Conservation (phyloP, 805 yeast genomes). For the Yamadazyma endophytica region DNA sequence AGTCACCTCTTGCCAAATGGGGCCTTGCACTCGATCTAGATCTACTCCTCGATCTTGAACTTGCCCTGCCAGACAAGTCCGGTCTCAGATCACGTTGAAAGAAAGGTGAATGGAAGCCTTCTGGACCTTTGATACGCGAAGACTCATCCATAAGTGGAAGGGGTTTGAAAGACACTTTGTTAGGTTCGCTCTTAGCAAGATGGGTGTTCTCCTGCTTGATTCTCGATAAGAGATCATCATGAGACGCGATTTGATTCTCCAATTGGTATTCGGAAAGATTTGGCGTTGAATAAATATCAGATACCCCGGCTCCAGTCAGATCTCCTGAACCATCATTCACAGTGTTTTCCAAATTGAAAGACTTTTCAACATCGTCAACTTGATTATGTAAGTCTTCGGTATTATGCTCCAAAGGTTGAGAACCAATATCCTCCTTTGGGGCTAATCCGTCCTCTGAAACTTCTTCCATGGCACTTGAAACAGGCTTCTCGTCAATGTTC, state of each 20-base stretch:
- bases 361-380: too few species aligned
- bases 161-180: conserved; percentile 3
- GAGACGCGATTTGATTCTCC: conserved; percentile 34
- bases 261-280: conserved; percentile 43
- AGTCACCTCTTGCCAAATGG: conserved; percentile 74
- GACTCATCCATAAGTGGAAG: conserved; percentile 9
- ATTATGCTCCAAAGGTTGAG: too few species aligned
- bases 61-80: conserved; percentile 16
- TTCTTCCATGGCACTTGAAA: not conserved
- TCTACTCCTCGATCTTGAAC: conserved; percentile 11
- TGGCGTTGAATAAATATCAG: conserved; percentile 34
- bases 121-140: conserved; percentile 7
- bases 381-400: too few species aligned
- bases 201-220: conserved; percentile 35
- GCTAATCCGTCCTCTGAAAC: too few species aligned
- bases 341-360: too few species aligned
- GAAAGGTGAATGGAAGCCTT: conserved; percentile 30
- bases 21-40: conserved; percentile 36
- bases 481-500: not conserved
- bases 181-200: conserved; percentile 15
- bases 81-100: conserved; percentile 31
- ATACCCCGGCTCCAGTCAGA: conserved; percentile 26
- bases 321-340: not conserved
- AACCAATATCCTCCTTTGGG: too few species aligned
- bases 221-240: conserved; percentile 29